Conservation (phyloP, 768 basidiomycete species). For the Phaffia tasmanica region DNA sequence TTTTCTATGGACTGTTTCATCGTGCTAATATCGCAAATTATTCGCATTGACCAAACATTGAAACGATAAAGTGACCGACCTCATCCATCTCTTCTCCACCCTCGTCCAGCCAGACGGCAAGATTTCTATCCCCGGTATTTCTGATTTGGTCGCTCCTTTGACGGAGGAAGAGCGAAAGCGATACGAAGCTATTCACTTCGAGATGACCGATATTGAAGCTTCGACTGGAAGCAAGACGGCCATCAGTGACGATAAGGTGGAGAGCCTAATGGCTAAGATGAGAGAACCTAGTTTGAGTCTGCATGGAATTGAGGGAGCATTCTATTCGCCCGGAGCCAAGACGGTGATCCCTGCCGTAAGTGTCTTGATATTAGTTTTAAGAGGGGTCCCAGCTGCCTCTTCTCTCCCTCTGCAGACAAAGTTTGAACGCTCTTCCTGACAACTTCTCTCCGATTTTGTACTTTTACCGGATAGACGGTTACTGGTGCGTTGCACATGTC, state of each 20-base stretch:
- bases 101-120: constrained; percentile 68
- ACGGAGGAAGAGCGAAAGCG: constrained; percentile 57
- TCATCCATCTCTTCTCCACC: constrained; percentile 65
- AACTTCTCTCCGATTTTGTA: neutral
- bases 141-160: constrained; percentile 66
- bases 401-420: neutral
- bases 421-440: neutral
- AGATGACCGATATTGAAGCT: constrained; percentile 19
- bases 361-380: too few species aligned
- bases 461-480: neutral
- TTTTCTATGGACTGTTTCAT: neutral
- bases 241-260: constrained; percentile 62
- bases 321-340: constrained; percentile 60
- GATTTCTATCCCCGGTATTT: constrained; percentile 79
- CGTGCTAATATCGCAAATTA: neutral
- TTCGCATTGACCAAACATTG: neutral
- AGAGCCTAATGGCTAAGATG: constrained; percentile 81
- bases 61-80: constrained; percentile 56
- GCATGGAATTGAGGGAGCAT: constrained; percentile 93
- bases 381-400: constrained; percentile 39
- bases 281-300: constrained; percentile 71
- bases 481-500: too few species aligned
- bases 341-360: constrained; percentile 82
- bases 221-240: constrained; percentile 46
- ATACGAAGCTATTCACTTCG: constrained; percentile 37